Percentiles rank a stretch among this genome's conserved stretches.
Evolutionary conservation across 805 yeast genomes (phyloP).

Genomic region (Cyberlindnera lachancei): DNA sequence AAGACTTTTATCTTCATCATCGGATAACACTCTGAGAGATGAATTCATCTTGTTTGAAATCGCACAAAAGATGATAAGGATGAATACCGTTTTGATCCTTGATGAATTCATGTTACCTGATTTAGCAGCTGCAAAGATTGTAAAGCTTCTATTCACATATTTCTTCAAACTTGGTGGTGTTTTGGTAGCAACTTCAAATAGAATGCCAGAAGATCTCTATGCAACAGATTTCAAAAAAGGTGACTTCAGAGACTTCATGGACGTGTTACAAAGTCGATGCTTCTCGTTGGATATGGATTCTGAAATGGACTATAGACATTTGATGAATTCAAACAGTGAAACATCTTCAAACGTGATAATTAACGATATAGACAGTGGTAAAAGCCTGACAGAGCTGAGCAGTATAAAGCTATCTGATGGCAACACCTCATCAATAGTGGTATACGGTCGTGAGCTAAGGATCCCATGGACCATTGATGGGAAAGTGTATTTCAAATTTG

Average conservation of each 20-base stretch:
- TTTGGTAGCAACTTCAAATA: constrained; percentile 64
- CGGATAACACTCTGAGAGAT: constrained; percentile 46
- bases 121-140: constrained; percentile 63
- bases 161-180: constrained; percentile 73
- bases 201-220: constrained; percentile 65
- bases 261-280: constrained; percentile 52
- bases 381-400: no score
- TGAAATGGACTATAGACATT: constrained; percentile 43
- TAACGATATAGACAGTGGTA: constrained; percentile 25
- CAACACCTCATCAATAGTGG: constrained; percentile 29
- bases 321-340: constrained; percentile 4
- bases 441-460: constrained; percentile 46
- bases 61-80: constrained; percentile 54
- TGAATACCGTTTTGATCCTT: constrained; percentile 50
- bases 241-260: constrained; percentile 50
- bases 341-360: constrained; percentile 26
- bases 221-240: constrained; percentile 55
- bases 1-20: constrained; percentile 19
- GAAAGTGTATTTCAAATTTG: constrained; percentile 42
- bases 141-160: constrained; percentile 56
- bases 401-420: constrained; percentile 5
- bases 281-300: constrained; percentile 56
- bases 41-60: constrained; percentile 61
- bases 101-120: constrained; percentile 79
- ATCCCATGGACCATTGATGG: constrained; percentile 39